Evolutionary conservation across 352 stramenopile species (phyloP).

Genomic region (Phytophthora pseudosyringae): DNA sequence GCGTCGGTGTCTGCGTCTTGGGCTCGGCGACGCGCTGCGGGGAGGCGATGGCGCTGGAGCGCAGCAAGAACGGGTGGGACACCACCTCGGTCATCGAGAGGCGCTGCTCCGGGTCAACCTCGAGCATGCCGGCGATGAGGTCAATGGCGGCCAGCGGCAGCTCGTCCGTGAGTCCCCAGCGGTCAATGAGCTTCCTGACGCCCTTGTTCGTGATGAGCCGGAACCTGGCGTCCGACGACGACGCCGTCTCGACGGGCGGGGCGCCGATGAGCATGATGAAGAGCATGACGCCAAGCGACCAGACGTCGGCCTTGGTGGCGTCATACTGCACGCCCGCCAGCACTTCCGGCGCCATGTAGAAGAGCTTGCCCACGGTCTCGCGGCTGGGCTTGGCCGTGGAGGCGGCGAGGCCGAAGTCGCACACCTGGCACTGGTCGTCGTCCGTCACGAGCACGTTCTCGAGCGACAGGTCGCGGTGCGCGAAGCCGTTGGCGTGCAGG

Average conservation of each 20-base stretch:
- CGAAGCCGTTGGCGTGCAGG: conserved; percentile 77
- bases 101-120: conserved; percentile 61
- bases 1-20: too few relatives aligned
- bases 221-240: conserved; percentile 63
- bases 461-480: conserved; percentile 83
- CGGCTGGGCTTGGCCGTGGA: conserved; percentile 46
- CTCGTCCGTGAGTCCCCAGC: conserved; percentile 69
- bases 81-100: conserved; percentile 71
- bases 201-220: conserved; percentile 67
- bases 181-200: conserved; percentile 64
- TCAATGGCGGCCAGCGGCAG: conserved; percentile 62
- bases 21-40: conserved; percentile 15
- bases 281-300: conserved; percentile 87
- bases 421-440: conserved; percentile 78
- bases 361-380: conserved; percentile 84
- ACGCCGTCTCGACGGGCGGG: conserved; percentile 69
- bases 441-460: conserved; percentile 86
- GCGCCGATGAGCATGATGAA: conserved; percentile 85
- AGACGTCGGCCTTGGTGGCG: conserved; percentile 82
- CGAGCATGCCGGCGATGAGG: conserved; percentile 67
- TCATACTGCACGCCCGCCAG: conserved; percentile 69
- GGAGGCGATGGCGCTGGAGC: conserved; percentile 22
- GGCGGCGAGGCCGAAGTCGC: conserved; percentile 80
- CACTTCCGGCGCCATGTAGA: conserved; percentile 89
- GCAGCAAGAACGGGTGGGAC: conserved; percentile 62